Conservation (phyloP, 2,329 filamentous ascomycete genomes). For the Xylaria sp. region DNA sequence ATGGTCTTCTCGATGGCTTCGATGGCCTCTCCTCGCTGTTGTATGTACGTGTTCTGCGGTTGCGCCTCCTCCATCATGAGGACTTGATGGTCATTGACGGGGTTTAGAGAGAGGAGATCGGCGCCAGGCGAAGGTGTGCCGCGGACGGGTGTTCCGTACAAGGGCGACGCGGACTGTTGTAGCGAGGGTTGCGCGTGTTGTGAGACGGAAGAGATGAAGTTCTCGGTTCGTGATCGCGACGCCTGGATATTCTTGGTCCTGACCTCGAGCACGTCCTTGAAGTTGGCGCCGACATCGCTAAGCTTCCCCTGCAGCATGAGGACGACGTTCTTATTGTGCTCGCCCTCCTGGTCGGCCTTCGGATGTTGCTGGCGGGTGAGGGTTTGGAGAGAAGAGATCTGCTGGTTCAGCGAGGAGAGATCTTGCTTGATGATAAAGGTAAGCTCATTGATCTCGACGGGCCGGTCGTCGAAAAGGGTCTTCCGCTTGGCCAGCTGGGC, state of each 20-base stretch:
- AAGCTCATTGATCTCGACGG: slow-evolving; percentile 95
- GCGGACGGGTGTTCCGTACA: slow-evolving; percentile 78
- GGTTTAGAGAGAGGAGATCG: slow-evolving; percentile 86
- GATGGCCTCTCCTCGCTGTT: slow-evolving; percentile 93
- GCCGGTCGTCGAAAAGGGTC: slow-evolving; percentile 95
- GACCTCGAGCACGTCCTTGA: slow-evolving; percentile 97
- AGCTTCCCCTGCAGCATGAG: slow-evolving; percentile 90
- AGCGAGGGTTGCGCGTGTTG: slow-evolving; percentile 76
- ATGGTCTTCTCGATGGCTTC: slow-evolving; percentile 98
- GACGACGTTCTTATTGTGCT: slow-evolving; percentile 98
- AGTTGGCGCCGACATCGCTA: slow-evolving; percentile 91
- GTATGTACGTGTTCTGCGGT: slow-evolving; percentile 86
- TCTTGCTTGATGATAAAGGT: slow-evolving; percentile 99
- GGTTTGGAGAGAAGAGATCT: slow-evolving; percentile 84
- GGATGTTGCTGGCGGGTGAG: slow-evolving; percentile 83
- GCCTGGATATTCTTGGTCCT: slow-evolving; percentile 98
- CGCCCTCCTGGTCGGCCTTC: slow-evolving; percentile 81
- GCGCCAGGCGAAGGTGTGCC: slow-evolving; percentile 70
- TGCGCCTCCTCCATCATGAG: slow-evolving; percentile 94
- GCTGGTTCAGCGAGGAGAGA: slow-evolving; percentile 82
- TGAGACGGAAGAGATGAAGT: slow-evolving; percentile 92
- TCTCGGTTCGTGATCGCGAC: slow-evolving; percentile 89
- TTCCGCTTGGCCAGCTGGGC: slow-evolving; percentile 95
- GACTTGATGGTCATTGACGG: slow-evolving; percentile 86
- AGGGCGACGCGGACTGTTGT: slow-evolving; percentile 81